Base-by-base conservation (phyloP, 169 alveolate genomes). In the Plasmodium vivax region DNA sequence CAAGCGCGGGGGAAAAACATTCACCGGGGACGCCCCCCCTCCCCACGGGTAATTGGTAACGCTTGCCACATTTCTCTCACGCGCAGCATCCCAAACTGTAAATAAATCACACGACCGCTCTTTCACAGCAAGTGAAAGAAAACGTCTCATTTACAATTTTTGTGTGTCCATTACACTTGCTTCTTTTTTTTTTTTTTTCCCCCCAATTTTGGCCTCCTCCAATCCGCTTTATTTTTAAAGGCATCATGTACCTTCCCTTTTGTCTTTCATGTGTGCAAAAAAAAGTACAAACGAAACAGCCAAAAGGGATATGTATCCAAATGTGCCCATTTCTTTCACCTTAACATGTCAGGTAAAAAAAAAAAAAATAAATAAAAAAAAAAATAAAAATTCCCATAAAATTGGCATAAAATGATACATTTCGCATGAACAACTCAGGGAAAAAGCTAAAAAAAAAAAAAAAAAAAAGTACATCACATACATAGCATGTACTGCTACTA, bases 211-310 rank as follows among this genome's bases (percentile, higher is more conserved):
- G 54, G 54, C 54, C 54, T 45, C 54, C 41, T 45, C 54, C 54
- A 45, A 45, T 45, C 3, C 54, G 54, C 54, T 9, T 45, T 45
- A 45, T n/a, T 58, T 23, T 58, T 58, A 58, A 58, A 58, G 32
- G 74, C 74, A 23, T 58, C 32, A 23, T 58, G 32, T 58, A 9
- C 6, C n/a, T 9, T 58, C 16, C 32, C 36, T 27, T 84, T 74
- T 85, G 92, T 84, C 92, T 77, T 85, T 75, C 93, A 85, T 85
- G 93, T 85, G 93, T 85, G 93, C 93, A 85, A 75, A 85, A 68
- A 71, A 45, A 9, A 45, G 30, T 9, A 36, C 30, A 68, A 83
- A 7, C 32, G 36, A 71, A 83, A 83, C 73, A 72, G 74, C 83
- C 34, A 68, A 83, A 62, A 14, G 32, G 74, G 23, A 23, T n/a